Evolutionary conservation across 176 grass and related monocot genomes (phyloP), one percentile per base, ranked within the genome.

Genomic region (Avena sativa): DNA sequence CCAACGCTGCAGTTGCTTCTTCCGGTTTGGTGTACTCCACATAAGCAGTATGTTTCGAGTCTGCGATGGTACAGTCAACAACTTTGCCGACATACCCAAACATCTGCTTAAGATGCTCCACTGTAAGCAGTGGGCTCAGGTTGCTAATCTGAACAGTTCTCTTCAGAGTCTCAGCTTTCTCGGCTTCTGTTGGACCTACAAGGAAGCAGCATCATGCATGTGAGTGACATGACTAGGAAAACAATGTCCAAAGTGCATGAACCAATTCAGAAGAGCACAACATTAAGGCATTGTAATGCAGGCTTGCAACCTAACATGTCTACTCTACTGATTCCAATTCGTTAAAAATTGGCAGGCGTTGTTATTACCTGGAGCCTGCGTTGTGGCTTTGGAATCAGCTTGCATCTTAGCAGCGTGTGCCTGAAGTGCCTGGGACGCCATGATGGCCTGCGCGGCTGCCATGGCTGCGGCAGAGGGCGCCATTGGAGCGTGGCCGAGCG

Each of bases 111-210:
- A 98, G 82, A 68, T 92, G 92, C 74, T 98, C 91, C 64, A 81
- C 86, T 0, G 88, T 93, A 63, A 98, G 90, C 79, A 95, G 74
- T 32, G 91, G 96, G 73, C 88, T 98, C 79, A 98, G 86, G 79
- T 98, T 98, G 87, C 93, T 98, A 81, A 98, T 86, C 91, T 95
- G 96, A 86, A 98, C 43, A 19, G 85, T 98, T 91, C 88, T 95
- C 91, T 93, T 98, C 69, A 98, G 84, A 77, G 81, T 25, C 79
- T 92, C 93, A 90, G 78, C 83, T 84, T 85, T 87, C 58, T 61
- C 74, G 48, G 63, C 86, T 86, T 91, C 90, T 16, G 11, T 83
- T 38, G 91, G 92, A 38, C 89, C 95, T 98, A 82, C 72, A 89
- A 30, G 46, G 48, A 78, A 34, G 44, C 13, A 86, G 73, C 50